These are phyloP conservation scores for Vitis amurensis DNA, from an alignment of 164 flowering plant genomes.

Conservation along the genomic window DNA sequence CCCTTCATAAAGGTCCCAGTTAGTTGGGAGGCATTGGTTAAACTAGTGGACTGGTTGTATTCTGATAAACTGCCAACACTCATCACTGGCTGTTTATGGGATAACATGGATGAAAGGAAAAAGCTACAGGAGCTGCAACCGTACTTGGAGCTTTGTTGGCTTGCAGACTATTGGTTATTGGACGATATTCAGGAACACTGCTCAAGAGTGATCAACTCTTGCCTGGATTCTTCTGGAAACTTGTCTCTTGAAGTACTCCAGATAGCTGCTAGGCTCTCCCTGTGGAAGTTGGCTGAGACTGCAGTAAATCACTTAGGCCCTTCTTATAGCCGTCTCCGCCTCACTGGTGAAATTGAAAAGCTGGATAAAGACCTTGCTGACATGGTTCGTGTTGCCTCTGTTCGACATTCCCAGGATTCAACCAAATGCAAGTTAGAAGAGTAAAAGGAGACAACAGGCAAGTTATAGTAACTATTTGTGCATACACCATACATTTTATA, in stretches of 20 bases:
- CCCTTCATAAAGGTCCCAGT: slow-evolving; percentile 52
- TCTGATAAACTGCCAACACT: slow-evolving; percentile 56
- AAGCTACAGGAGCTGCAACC: slow-evolving; percentile 48
- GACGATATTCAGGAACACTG: slow-evolving; percentile 57
- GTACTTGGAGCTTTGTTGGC: slow-evolving; percentile 77
- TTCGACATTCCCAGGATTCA: slow-evolving; percentile 43
- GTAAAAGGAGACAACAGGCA: too few relatives aligned
- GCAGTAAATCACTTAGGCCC: slow-evolving; percentile 68
- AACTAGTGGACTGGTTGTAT: slow-evolving; percentile 72
- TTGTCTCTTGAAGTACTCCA: slow-evolving; percentile 51
- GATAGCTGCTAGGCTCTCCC: slow-evolving; percentile 51
- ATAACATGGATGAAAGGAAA: slow-evolving; percentile 45
- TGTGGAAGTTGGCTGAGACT: slow-evolving; percentile 62
- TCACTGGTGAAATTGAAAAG: slow-evolving; percentile 64
- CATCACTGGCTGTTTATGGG: slow-evolving; percentile 66
- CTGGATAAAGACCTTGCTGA: slow-evolving; percentile 58
- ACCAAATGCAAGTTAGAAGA: too few relatives aligned
- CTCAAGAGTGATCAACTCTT: slow-evolving; percentile 40
- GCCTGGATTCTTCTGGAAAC: slow-evolving; percentile 37
- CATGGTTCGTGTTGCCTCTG: slow-evolving; percentile 63
- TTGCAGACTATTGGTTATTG: slow-evolving; percentile 74
- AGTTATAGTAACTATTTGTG: too few relatives aligned
- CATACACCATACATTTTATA: too few relatives aligned
- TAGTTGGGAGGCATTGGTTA: slow-evolving; percentile 66
- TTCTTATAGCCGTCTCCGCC: slow-evolving; percentile 48